phyloP scores from a whole-genome alignment of 169 alveolate species.

The Plasmodium gonderi region DNA sequence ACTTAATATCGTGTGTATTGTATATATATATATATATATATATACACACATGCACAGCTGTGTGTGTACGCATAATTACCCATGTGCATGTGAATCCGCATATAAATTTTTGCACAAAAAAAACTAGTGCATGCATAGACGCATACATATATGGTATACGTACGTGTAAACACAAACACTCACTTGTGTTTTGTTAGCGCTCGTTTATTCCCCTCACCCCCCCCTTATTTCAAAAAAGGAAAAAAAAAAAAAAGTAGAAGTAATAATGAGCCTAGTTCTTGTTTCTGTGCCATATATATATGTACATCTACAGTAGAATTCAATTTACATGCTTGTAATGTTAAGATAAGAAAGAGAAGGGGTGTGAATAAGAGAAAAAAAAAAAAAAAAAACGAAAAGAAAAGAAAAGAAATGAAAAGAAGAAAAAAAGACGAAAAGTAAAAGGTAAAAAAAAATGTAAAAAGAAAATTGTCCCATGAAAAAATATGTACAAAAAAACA shows the following conservation, averaged over 20 bases:
- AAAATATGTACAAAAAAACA: too few species aligned
- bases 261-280: neutral
- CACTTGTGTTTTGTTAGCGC: neutral
- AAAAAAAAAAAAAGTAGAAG: neutral
- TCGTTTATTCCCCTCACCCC: neutral
- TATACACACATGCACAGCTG: neutral
- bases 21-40: neutral
- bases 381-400: neutral
- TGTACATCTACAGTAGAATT: slow-evolving; percentile 4
- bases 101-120: neutral
- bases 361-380: neutral
- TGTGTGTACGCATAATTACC: neutral
- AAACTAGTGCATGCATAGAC: neutral
- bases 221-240: neutral
- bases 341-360: neutral
- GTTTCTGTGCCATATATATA: neutral
- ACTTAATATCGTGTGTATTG: neutral
- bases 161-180: neutral
- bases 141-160: neutral
- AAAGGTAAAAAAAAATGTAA: neutral
- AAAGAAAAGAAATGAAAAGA: neutral
- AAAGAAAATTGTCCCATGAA: neutral
- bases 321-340: slow-evolving; percentile 11
- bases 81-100: neutral
- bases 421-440: neutral